A percentile compares a stretch with the other conserved stretches of the same genome.
Evolutionary conservation across 1,284 basidiomycete genomes (phyloP).

Genomic region (Moesziomyces aphidis): DNA sequence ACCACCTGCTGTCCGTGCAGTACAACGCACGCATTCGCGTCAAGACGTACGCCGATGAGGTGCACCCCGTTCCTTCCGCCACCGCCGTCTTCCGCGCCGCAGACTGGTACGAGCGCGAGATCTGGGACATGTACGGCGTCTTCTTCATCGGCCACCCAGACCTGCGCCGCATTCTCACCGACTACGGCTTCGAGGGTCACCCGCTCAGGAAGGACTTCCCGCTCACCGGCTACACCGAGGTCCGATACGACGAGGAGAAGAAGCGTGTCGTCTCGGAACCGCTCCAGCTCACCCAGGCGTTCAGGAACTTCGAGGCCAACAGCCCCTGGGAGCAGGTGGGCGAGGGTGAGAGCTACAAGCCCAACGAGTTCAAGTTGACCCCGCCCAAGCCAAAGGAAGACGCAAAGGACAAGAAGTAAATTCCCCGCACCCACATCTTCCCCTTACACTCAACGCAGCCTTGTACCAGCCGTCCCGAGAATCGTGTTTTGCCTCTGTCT

Average conservation of each 20-base stretch:
- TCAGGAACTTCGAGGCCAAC: slow-evolving; percentile 89
- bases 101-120: slow-evolving; percentile 98
- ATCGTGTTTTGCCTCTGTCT: background rate
- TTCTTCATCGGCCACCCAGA: slow-evolving; percentile 98
- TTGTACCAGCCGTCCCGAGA: no score
- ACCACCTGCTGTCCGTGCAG: slow-evolving; percentile 88
- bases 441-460: background rate
- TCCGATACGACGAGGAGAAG: slow-evolving; percentile 97
- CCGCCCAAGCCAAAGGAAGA: slow-evolving; percentile 69
- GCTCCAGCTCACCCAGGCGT: slow-evolving; percentile 95
- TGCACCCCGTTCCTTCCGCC: slow-evolving; percentile 90
- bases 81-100: slow-evolving; percentile 86
- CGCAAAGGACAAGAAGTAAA: slow-evolving; percentile 65
- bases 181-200: slow-evolving; percentile 99
- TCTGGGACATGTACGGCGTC: slow-evolving; percentile 97
- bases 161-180: slow-evolving; percentile 94
- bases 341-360: slow-evolving; percentile 79
- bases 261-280: slow-evolving; percentile 99
- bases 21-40: slow-evolving; percentile 84
- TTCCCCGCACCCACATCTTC: background rate
- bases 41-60: slow-evolving; percentile 97
- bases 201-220: slow-evolving; percentile 98
- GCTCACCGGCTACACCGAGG: slow-evolving; percentile 94
- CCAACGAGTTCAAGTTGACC: slow-evolving; percentile 69
- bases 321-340: slow-evolving; percentile 96